Evolutionary conservation across 2,329 filamentous ascomycete species (phyloP).

Genomic region (Cercospora sp.): DNA sequence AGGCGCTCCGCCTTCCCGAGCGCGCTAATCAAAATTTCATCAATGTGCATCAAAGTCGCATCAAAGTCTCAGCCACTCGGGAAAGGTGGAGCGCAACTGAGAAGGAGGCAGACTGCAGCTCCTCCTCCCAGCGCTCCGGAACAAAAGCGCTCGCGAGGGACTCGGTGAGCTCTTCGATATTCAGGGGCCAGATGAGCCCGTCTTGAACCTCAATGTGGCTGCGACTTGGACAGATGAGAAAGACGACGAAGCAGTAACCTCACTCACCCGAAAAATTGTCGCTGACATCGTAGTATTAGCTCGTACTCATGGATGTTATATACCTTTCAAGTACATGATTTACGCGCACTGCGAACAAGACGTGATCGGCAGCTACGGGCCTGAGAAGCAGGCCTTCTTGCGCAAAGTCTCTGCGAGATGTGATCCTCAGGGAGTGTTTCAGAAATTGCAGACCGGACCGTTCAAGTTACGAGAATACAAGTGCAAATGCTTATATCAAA

Average conservation of each 20-base stretch:
- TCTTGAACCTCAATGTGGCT: background rate
- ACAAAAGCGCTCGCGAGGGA: background rate
- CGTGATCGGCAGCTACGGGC: constrained; percentile 15
- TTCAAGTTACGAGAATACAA: constrained; percentile 6
- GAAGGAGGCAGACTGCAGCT: background rate
- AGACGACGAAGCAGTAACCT: background rate
- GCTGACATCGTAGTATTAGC: background rate
- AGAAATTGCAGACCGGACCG: constrained; percentile 8
- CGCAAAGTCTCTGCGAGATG: constrained; percentile 9
- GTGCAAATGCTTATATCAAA: background rate
- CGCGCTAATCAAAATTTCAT: too few relatives aligned
- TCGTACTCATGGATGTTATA: background rate
- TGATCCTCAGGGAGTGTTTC: constrained; percentile 19
- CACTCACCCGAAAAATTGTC: background rate
- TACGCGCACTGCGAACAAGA: constrained; percentile 17
- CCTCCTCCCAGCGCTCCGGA: background rate
- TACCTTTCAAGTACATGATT: constrained; percentile 13
- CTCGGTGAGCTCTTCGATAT: background rate
- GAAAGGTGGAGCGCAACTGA: too few relatives aligned
- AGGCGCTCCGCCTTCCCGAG: too few relatives aligned
- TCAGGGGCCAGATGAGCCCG: background rate
- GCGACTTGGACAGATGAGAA: background rate
- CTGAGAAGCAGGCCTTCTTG: constrained; percentile 6
- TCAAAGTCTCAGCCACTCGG: too few relatives aligned
- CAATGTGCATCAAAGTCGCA: too few relatives aligned